These are phyloP conservation scores for Mycena citricolor DNA, from an alignment of 1,284 basidiomycete genomes.

Conservation along the genomic window DNA sequence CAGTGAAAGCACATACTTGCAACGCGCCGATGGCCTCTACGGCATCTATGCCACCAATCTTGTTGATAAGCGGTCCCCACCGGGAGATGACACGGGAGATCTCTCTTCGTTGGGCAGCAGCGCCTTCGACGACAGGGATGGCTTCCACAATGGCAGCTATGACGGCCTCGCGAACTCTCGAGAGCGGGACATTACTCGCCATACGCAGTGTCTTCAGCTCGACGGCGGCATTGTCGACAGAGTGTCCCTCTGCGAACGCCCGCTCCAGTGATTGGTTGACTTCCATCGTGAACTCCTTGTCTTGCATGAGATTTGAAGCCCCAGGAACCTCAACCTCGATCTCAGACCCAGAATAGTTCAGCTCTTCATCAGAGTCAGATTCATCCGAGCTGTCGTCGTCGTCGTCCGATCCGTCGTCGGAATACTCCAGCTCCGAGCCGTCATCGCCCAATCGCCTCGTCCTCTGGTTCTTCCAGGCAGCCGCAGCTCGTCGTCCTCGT, in stretches of 20 bases:
- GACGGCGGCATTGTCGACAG: constrained; percentile 87
- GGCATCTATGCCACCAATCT: constrained; percentile 73
- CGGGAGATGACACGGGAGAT: constrained; percentile 58
- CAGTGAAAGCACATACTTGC: constrained; percentile 49
- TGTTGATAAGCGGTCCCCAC: constrained; percentile 73
- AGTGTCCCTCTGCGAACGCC: constrained; percentile 88
- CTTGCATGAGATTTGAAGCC: constrained; percentile 43
- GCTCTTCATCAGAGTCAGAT: too few species aligned
- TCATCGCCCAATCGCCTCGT: constrained; percentile 72
- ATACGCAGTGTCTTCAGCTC: constrained; percentile 93
- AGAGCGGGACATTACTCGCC: constrained; percentile 86
- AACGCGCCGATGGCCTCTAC: constrained; percentile 71
- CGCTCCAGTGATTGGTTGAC: constrained; percentile 82
- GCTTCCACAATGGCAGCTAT: constrained; percentile 71
- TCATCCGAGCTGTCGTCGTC: constrained; percentile 31
- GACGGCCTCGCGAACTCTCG: constrained; percentile 77
- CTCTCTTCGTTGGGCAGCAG: constrained; percentile 56
- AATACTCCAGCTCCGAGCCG: constrained; percentile 56
- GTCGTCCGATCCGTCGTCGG: constrained; percentile 60
- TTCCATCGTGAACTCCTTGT: constrained; percentile 76
- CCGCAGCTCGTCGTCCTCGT: constrained; percentile 59
- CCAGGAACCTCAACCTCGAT: constrained; percentile 35
- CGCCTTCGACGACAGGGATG: constrained; percentile 57
- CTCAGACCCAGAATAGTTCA: constrained; percentile 23
- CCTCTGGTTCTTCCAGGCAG: constrained; percentile 61